A percentile compares a stretch with the other conserved stretches of the same genome.
Conservation (phyloP, 179 eudicot species). For the Carnegiea gigantea region DNA sequence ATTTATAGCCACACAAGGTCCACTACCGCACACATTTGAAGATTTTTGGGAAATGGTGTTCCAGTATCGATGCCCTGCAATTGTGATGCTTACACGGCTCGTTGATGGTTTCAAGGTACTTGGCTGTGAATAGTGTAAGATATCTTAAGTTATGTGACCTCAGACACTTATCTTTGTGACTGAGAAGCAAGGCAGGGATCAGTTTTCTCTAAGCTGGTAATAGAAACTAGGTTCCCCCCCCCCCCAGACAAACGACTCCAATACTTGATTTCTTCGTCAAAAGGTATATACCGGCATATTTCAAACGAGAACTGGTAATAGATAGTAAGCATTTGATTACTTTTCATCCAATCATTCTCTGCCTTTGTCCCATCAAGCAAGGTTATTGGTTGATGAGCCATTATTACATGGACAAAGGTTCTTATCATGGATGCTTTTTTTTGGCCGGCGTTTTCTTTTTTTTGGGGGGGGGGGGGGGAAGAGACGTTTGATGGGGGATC, state of each 20-base stretch:
- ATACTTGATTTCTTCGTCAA: not conserved
- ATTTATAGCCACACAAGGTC: conserved; percentile 98
- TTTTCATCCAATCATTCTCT: not conserved
- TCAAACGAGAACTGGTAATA: not conserved
- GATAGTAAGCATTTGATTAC: not conserved
- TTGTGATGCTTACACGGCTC: conserved; percentile 87
- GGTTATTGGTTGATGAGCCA: not conserved
- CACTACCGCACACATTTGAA: conserved; percentile 77
- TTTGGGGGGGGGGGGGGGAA: not conserved
- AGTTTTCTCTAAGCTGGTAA: too few species aligned
- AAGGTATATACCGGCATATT: not conserved
- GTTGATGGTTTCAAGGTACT: conserved; percentile 76
- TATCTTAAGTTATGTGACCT: not conserved
- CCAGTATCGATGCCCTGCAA: conserved; percentile 73
- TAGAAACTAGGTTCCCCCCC: too few species aligned
- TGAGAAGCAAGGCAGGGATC: not conserved
- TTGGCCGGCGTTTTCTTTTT: not conserved
- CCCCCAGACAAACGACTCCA: not conserved
- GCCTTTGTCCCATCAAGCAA: not conserved
- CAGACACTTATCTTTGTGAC: not conserved
- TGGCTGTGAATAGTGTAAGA: conserved; percentile 6
- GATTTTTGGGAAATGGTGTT: conserved; percentile 99
- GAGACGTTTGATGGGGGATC: not conserved
- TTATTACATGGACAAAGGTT: not conserved
- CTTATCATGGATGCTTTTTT: not conserved